Conservation (phyloP, 2,329 filamentous ascomycete genomes). For the Coniella vitis region DNA sequence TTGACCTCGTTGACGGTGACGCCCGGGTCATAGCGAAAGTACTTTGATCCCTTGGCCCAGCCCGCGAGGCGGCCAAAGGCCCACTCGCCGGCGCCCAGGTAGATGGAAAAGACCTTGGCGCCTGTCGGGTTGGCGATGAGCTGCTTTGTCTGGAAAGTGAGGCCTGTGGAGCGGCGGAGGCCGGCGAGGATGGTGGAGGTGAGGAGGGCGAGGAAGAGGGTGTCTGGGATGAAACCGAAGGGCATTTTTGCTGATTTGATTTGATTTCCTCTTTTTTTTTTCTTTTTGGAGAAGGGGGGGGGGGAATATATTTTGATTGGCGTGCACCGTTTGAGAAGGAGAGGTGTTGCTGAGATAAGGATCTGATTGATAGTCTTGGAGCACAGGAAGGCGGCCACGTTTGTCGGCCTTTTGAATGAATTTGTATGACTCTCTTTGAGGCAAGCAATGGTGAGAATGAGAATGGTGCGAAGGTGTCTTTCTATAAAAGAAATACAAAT, state of each 20-base stretch:
- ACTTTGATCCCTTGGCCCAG: conserved; percentile 11
- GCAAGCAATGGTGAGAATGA: too few species aligned
- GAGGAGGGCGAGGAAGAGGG: conserved; percentile 15
- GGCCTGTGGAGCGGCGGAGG: conserved; percentile 12
- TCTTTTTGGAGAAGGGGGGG: not conserved
- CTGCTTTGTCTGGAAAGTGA: conserved; percentile 14
- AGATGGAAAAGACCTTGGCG: conserved; percentile 7
- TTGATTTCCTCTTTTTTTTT: not conserved
- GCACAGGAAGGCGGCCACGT: too few species aligned
- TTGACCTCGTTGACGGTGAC: conserved; percentile 15
- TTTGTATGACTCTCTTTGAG: too few species aligned
- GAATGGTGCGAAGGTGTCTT: too few species aligned
- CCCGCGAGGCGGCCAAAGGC: conserved; percentile 11
- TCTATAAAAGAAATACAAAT: not conserved
- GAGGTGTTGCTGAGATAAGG: not conserved
- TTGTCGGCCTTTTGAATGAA: too few species aligned
- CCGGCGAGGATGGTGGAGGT: conserved; percentile 15
- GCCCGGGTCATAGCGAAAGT: conserved; percentile 14
- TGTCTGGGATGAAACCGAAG: conserved; percentile 15
- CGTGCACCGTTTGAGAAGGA: too few species aligned
- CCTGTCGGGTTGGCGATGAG: conserved; percentile 10
- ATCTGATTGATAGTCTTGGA: not conserved
- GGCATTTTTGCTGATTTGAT: conserved; percentile 3
- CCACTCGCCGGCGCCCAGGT: conserved; percentile 13
- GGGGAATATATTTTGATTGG: not conserved